Conservation (phyloP, 352 stramenopile species). For the Phytophthora crassamura region DNA sequence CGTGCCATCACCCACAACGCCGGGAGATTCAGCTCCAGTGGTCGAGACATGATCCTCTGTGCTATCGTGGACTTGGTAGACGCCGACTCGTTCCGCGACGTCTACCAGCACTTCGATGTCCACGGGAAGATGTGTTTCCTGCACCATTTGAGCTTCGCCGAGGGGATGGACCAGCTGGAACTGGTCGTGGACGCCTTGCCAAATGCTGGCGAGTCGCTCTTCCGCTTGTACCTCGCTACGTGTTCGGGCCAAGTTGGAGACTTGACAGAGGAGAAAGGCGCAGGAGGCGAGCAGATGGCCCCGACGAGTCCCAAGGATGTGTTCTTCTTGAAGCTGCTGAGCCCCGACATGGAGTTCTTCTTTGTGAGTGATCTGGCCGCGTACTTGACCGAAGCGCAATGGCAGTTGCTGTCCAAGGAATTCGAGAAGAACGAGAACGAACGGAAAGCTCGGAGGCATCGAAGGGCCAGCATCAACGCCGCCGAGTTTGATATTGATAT, state of each 20-base stretch:
- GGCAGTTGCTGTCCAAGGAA: constrained; percentile 65
- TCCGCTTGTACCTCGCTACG: constrained; percentile 61
- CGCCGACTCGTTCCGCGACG: constrained; percentile 67
- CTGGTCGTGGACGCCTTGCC: constrained; percentile 59
- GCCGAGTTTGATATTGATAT: constrained; percentile 21
- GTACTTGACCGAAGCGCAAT: constrained; percentile 72
- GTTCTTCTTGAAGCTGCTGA: constrained; percentile 67
- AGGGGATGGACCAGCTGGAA: constrained; percentile 64
- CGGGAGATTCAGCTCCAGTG: constrained; percentile 62
- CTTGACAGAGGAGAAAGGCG: constrained; percentile 15
- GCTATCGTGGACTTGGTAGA: constrained; percentile 72
- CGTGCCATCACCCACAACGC: constrained; percentile 69
- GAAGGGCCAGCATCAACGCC: constrained; percentile 15
- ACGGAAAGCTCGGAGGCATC: constrained; percentile 37
- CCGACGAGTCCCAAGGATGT: constrained; percentile 46
- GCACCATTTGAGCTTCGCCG: constrained; percentile 60
- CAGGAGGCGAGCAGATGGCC: background rate
- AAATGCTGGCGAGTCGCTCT: constrained; percentile 66
- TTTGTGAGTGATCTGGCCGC: constrained; percentile 69
- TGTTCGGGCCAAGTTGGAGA: constrained; percentile 43
- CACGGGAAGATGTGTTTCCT: constrained; percentile 68
- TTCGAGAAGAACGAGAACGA: constrained; percentile 62
- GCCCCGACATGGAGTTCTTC: constrained; percentile 73
- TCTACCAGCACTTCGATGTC: constrained; percentile 69
- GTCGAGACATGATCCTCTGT: constrained; percentile 78